These are phyloP conservation scores for Alternaria atra DNA, from an alignment of 2,329 filamentous ascomycete species.

Conservation along the genomic window DNA sequence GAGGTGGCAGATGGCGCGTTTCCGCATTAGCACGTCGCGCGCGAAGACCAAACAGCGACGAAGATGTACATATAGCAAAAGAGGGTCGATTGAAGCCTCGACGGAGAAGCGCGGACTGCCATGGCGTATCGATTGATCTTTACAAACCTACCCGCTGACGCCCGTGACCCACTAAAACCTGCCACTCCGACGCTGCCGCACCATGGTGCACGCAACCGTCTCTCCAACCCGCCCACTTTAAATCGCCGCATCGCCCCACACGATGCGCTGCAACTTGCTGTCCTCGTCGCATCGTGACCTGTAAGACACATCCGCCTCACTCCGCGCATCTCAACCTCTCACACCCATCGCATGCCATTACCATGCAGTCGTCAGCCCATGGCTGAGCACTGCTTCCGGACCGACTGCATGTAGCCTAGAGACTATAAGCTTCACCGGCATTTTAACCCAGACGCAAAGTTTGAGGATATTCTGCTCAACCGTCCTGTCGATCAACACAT, in stretches of 20 bases:
- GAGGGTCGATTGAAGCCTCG: neutral
- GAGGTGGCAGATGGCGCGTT: neutral
- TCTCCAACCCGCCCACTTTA: neutral
- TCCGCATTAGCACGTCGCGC: constrained; percentile 4
- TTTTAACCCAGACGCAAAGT: neutral
- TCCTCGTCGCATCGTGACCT: neutral
- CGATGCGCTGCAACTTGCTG: neutral
- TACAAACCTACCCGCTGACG: constrained; percentile 11
- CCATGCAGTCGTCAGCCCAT: constrained; percentile 3
- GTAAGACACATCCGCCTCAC: constrained; percentile 1
- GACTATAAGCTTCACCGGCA: neutral
- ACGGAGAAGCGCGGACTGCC: constrained; percentile 8
- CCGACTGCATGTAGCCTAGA: neutral
- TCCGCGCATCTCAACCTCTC: neutral
- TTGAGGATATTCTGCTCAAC: neutral
- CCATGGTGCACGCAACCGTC: neutral
- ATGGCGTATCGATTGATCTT: constrained; percentile 14
- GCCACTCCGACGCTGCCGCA: constrained; percentile 6
- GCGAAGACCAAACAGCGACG: constrained; percentile 1
- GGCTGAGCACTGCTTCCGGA: neutral
- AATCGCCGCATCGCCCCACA: neutral
- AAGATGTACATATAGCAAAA: neutral
- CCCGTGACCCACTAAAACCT: constrained; percentile 12
- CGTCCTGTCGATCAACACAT: neutral
- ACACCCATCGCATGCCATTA: neutral